phyloP scores from a whole-genome alignment of 331 rosid genomes.

The Rhamnella rubrinervis region DNA sequence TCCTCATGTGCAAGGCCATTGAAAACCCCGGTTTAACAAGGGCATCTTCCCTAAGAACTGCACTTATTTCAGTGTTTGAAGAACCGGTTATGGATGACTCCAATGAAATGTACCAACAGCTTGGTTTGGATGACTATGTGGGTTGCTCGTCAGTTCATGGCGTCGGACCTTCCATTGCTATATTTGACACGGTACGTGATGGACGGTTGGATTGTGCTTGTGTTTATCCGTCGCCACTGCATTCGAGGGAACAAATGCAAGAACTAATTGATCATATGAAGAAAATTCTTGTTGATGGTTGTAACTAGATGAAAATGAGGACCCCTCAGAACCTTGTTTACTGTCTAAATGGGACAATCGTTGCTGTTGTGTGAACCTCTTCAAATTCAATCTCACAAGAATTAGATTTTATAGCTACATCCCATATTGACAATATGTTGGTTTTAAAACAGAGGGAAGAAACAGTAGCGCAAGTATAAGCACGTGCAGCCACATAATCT shows the following conservation, averaged over 20 bases:
- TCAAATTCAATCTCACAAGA: too few species aligned
- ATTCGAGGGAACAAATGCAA: slow-evolving; percentile 78
- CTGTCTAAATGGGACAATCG: too few species aligned
- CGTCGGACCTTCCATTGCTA: slow-evolving; percentile 82
- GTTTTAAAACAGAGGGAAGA: too few species aligned
- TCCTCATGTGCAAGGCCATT: slow-evolving; percentile 82
- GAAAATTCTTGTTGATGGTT: slow-evolving; percentile 53
- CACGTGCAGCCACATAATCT: too few species aligned
- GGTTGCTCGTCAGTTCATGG: slow-evolving; percentile 86
- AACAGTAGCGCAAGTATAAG: too few species aligned
- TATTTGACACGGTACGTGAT: slow-evolving; percentile 62
- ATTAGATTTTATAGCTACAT: too few species aligned
- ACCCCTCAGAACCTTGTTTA: too few species aligned
- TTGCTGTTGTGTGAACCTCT: too few species aligned
- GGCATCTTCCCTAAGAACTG: slow-evolving; percentile 63
- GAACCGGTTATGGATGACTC: slow-evolving; percentile 49
- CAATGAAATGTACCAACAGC: slow-evolving; percentile 25
- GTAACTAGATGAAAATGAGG: slow-evolving; percentile 12
- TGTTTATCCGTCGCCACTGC: slow-evolving; percentile 79
- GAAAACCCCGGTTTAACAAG: slow-evolving; percentile 80
- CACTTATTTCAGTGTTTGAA: slow-evolving; percentile 77
- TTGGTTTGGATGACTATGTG: slow-evolving; percentile 71
- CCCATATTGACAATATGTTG: too few species aligned
- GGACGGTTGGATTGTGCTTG: slow-evolving; percentile 66
- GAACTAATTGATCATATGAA: slow-evolving; percentile 63